These are phyloP conservation scores for Podospora bellae-mahoneyi DNA, from an alignment of 495 filamentous ascomycete species.

Conservation along the genomic window DNA sequence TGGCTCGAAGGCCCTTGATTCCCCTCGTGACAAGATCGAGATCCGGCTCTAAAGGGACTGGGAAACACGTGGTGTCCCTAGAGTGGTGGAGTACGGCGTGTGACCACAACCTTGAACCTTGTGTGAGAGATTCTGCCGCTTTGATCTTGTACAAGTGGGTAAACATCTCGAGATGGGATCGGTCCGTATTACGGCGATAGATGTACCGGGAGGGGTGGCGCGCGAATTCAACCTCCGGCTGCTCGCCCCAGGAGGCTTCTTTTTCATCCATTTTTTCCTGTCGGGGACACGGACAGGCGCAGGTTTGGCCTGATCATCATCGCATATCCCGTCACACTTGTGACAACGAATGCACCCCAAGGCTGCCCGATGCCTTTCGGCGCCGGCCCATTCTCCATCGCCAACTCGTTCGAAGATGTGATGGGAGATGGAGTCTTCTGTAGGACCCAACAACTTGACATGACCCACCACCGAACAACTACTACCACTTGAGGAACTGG, in stretches of 20 bases:
- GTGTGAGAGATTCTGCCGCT: conserved; percentile 4
- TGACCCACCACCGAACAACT: not conserved
- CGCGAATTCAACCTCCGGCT: not conserved
- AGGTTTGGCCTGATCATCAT: conserved; percentile 5
- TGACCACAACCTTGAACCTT: not conserved
- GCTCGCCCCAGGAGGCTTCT: not conserved
- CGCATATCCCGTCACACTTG: conserved; percentile 14
- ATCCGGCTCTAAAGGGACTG: not conserved
- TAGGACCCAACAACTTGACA: not conserved
- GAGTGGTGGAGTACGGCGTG: conserved; percentile 2
- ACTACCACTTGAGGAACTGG: not conserved
- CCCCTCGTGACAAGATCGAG: conserved; percentile 7
- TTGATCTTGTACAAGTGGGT: conserved; percentile 9
- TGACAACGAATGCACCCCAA: conserved; percentile 9
- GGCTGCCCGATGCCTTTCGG: conserved; percentile 20
- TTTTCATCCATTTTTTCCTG: not conserved
- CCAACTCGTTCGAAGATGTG: not conserved
- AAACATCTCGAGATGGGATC: conserved; percentile 8
- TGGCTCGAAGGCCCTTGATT: not conserved
- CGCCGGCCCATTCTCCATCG: not conserved
- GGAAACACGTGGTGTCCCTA: conserved; percentile 13
- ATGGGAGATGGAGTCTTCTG: not conserved
- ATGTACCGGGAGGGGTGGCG: not conserved
- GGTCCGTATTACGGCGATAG: not conserved
- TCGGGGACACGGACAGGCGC: not conserved